phyloP scores from a whole-genome alignment of 2,329 filamentous ascomycete genomes.

The Monascus ruber region DNA sequence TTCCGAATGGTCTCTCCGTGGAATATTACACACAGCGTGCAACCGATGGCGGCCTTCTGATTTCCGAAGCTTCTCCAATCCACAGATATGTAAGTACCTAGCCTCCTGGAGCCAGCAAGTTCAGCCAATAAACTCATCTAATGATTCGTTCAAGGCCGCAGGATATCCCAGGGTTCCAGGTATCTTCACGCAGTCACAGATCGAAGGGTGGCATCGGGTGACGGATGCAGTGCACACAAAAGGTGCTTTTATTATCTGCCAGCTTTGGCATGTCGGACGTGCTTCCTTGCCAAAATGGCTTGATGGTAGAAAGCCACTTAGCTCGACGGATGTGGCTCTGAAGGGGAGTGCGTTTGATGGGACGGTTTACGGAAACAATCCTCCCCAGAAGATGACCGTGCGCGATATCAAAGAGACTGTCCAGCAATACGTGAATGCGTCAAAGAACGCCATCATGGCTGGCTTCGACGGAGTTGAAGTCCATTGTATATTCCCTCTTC shows the following conservation, averaged over 20 bases:
- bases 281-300: conserved; percentile 25
- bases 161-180: conserved; percentile 43
- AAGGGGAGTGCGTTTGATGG: too few species aligned
- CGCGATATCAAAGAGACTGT: conserved; percentile 33
- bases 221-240: conserved; percentile 51
- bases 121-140: too few species aligned
- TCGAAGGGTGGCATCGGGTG: conserved; percentile 47
- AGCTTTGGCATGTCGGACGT: conserved; percentile 51
- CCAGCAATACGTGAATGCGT: conserved; percentile 29
- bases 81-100: too few species aligned
- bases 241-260: conserved; percentile 46
- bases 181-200: conserved; percentile 42
- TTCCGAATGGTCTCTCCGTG: conserved; percentile 6
- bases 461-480: conserved; percentile 43
- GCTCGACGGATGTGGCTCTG: too few species aligned
- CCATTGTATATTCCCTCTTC: conserved; percentile 12
- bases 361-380: conserved; percentile 10
- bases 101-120: too few species aligned
- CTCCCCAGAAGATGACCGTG: conserved; percentile 15
- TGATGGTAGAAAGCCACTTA: too few species aligned
- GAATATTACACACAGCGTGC: conserved; percentile 44
- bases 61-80: conserved; percentile 17
- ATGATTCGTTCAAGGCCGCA: conserved; percentile 14
- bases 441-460: conserved; percentile 40
- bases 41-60: conserved; percentile 39